Base-by-base conservation (phyloP, 2,329 filamentous ascomycete genomes). In the Fonsecaea nubica region DNA sequence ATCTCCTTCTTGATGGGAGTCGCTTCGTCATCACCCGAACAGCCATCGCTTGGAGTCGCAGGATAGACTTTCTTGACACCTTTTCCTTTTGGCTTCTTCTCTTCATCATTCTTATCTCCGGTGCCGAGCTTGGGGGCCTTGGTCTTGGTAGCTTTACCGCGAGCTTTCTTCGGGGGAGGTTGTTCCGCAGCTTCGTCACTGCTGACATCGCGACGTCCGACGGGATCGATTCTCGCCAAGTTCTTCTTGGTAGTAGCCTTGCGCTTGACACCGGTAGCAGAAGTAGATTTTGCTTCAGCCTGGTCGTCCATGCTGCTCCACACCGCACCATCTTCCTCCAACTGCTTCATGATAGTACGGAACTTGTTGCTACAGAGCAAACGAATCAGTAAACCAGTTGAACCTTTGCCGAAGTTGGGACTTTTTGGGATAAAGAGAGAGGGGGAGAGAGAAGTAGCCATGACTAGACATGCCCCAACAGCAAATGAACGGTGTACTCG, bases 341-440 rank as follows among this genome's bases (percentile, higher is more conserved):
- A 45, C 15, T 65, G 45, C 50, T 68, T 72, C 58, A 71, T 68
- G 53, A 72, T 54, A 4, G n/a, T 21, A 45, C 71, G 71, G 45
- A 63, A 70, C 55, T 73, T 73, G 68, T 73, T 73, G 30, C 72
- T 73, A 9, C 7, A 18, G 53, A 54, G 21, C 18, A 58, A 12
- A 36, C 15, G 33, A 55, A 18, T 40, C 33, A 55, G 40, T 32
- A 40, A 6, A 38, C 32, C 6, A 21, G 3, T 48, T 21, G 15
- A 25, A 25, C 25, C 25, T 25, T 25, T 25, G 25, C 25, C 25
- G 25, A 25, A 25, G 25, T 25, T 25, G 25, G 25, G 25, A 25
- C 2, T 25, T 25, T 25, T 25, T 2, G 25, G 25, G 25, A 25
- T 25, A 3, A 25, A 25, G 25, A 25, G 25, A 25, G 25, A 25